These are phyloP conservation scores for Phytophthora gonapodyides DNA, from an alignment of 352 stramenopile species.

Conservation along the genomic window DNA sequence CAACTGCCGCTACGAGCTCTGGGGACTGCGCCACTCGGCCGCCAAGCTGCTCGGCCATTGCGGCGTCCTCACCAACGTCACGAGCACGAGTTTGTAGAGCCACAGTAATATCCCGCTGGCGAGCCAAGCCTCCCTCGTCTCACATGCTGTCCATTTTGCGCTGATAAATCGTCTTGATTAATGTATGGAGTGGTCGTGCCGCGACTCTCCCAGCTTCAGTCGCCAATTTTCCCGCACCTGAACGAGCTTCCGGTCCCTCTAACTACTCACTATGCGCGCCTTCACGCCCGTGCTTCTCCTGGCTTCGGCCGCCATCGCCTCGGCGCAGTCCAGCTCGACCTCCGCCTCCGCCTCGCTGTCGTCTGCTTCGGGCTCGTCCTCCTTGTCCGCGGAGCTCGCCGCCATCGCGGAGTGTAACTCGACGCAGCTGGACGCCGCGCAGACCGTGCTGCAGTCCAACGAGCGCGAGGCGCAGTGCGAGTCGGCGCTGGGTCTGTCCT, in stretches of 20 bases:
- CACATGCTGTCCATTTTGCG: slow-evolving; percentile 7
- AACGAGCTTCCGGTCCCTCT: no score
- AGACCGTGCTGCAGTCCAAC: slow-evolving; percentile 50
- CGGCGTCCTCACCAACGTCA: slow-evolving; percentile 41
- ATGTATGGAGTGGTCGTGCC: slow-evolving; percentile 8
- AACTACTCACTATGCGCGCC: slow-evolving; percentile 17
- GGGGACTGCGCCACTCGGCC: slow-evolving; percentile 39
- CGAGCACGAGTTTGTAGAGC: slow-evolving; percentile 6
- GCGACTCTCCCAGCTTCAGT: slow-evolving; percentile 13
- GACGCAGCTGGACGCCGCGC: slow-evolving; percentile 43
- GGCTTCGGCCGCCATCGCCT: slow-evolving; percentile 16
- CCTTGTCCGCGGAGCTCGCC: slow-evolving; percentile 39
- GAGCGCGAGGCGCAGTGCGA: slow-evolving; percentile 61
- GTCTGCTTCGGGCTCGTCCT: slow-evolving; percentile 24
- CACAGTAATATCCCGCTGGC: no score
- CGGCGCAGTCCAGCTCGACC: slow-evolving; percentile 28
- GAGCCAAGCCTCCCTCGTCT: background rate
- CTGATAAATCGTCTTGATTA: background rate
- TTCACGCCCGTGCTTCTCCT: slow-evolving; percentile 31
- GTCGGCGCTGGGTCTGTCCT: slow-evolving; percentile 25
- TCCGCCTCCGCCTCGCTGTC: slow-evolving; percentile 14
- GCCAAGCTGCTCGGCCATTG: slow-evolving; percentile 46
- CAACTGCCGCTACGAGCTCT: slow-evolving; percentile 55
- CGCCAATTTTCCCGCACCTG: slow-evolving; percentile 14
- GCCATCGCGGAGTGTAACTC: slow-evolving; percentile 51